Conservation (phyloP, 2,329 filamentous ascomycete genomes). For the Colletotrichum trifolii region DNA sequence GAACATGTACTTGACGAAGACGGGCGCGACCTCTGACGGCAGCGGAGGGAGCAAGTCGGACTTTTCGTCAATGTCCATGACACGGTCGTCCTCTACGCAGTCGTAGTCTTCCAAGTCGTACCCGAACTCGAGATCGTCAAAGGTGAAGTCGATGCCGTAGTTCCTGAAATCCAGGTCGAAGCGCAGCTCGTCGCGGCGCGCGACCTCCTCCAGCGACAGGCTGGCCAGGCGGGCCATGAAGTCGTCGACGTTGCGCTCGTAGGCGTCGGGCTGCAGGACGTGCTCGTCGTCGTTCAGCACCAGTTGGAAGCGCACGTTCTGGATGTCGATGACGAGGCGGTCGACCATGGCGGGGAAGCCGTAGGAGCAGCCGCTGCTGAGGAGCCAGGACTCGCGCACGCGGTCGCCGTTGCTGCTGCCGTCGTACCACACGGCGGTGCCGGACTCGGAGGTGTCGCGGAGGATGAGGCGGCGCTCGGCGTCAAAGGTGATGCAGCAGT, state of each 20-base stretch:
- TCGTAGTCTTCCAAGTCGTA: constrained; percentile 22
- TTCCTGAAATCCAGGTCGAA: constrained; percentile 20
- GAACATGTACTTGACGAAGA: constrained; percentile 49
- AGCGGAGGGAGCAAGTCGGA: constrained; percentile 20
- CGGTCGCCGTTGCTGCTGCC: constrained; percentile 52
- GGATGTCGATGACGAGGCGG: constrained; percentile 52
- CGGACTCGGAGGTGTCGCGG: constrained; percentile 50
- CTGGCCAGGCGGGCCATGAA: constrained; percentile 40
- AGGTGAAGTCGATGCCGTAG: constrained; percentile 31
- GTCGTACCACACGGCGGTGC: constrained; percentile 56
- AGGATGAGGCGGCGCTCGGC: constrained; percentile 50
- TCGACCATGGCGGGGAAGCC: constrained; percentile 49
- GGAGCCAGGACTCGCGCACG: constrained; percentile 49
- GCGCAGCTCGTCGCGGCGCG: constrained; percentile 2
- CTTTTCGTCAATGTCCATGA: constrained; percentile 16
- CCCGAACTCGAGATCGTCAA: constrained; percentile 21
- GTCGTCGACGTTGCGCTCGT: constrained; percentile 47
- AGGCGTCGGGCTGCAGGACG: constrained; percentile 45
- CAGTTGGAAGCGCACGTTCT: constrained; percentile 52
- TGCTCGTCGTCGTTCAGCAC: constrained; percentile 51
- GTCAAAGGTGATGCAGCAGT: constrained; percentile 54
- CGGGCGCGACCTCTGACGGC: constrained; percentile 41
- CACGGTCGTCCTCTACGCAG: no score
- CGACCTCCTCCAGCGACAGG: constrained; percentile 1
- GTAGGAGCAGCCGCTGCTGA: constrained; percentile 45